Evolutionary conservation across 345 rosid genomes (phyloP), one percentile per base, ranked within the genome.

Genomic region (Stellera chamaejasme): DNA sequence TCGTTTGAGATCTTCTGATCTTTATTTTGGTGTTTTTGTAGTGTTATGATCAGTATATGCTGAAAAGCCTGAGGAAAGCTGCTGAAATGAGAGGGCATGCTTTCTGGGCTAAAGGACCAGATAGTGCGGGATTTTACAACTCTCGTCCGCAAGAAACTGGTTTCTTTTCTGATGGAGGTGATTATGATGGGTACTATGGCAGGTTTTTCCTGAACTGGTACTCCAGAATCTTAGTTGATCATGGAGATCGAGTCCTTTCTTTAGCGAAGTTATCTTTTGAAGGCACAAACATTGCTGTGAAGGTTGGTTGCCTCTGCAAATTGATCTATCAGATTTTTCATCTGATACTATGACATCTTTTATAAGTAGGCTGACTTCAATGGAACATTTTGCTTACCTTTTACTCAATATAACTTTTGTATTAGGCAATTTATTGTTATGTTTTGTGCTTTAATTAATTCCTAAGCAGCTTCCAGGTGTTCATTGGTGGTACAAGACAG

Each of bases 161-260:
- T 52, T 93, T 93, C 80, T 93, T 93, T 72, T 76, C 92, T 77
- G 99, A 93, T 55, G 97, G 92, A 56, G 99, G 99, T 66, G 96
- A 83, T 52, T 94, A 87, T 28, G 94, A 85, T 71, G 85, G 96
- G 39, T 79, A 82, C 67, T 87, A 89, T 54, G 97, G 99, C 26
- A 87, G 95, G 66, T 93, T 93, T 79, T 93, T 93, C 71, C 97
- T 93, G 63, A 76, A 75, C 67, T 93, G 99, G 97, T 93, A 89
- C 73, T 80, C 97, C 57, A 81, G 70, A 66, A 66, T 81, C 69
- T 67, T 93, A 73, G 63, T 93, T 56, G 82, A 85, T 72, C 99
- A 89, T 66, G 90, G 89, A 41, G 90, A 90, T 58, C 69, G 65
- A 48, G 78, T 85, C 56, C 97, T 94, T 65, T 80, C 84, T 51